phyloP scores from a whole-genome alignment of 2,329 filamentous ascomycete species.

The Sporothrix pseudoabietina region DNA sequence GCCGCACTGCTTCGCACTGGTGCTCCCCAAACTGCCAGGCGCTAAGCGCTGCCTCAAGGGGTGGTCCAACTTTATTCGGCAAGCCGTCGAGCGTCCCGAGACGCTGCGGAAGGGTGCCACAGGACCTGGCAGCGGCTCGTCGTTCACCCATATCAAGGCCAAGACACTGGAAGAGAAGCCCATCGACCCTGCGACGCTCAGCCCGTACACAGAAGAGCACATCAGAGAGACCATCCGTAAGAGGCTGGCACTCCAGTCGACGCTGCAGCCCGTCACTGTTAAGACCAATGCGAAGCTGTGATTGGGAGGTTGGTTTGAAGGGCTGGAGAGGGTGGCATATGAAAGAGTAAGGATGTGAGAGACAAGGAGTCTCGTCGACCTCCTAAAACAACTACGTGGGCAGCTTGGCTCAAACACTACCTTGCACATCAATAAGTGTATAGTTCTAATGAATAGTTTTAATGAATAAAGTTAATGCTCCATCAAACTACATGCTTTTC shows the following conservation, averaged over 20 bases:
- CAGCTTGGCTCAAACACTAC: background rate
- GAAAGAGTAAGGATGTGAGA: background rate
- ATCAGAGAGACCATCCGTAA: slow-evolving; percentile 45
- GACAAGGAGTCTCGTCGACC: background rate
- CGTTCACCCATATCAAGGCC: slow-evolving; percentile 52
- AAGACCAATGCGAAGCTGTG: slow-evolving; percentile 12
- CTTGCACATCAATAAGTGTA: background rate
- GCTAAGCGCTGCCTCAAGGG: slow-evolving; percentile 56
- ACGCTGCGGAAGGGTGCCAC: slow-evolving; percentile 12
- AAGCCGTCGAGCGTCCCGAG: slow-evolving; percentile 33
- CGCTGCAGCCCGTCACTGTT: slow-evolving; percentile 34
- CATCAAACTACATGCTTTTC: background rate
- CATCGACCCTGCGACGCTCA: slow-evolving; percentile 49
- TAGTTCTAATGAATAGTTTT: background rate
- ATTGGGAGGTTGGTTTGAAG: background rate
- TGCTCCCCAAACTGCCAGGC: slow-evolving; percentile 53
- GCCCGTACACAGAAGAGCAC: slow-evolving; percentile 48
- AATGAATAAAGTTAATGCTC: background rate
- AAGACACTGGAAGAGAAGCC: slow-evolving; percentile 54
- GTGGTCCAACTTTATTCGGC: slow-evolving; percentile 60
- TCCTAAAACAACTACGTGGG: background rate
- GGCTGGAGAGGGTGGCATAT: background rate
- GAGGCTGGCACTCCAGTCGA: background rate
- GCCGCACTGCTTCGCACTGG: slow-evolving; percentile 71
- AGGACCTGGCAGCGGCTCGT: slow-evolving; percentile 40